Base-by-base conservation (phyloP, 1,284 basidiomycete species). In the Tilletia horrida region DNA sequence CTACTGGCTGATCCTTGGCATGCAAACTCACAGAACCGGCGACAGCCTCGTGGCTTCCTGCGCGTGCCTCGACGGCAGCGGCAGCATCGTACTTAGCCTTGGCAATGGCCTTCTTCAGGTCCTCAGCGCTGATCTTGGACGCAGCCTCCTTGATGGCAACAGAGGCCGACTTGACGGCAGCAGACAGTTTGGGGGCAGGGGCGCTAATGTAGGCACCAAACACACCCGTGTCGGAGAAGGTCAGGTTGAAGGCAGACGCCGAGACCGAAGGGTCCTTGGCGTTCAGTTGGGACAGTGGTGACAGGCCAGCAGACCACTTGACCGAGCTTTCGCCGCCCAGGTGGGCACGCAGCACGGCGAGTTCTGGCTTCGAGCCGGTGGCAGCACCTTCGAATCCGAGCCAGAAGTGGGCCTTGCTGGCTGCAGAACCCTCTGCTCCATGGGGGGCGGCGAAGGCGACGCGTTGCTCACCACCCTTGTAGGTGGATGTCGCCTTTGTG, bases 401-500 rank as follows among this genome's bases (percentile, higher is more conserved):
- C 62, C 81, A 75, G 62, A 79, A 77, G 73, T 81, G 79, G 50
- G 73, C 78, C 62, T 71, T 66, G 63, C 71, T 66, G 48, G 73
- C 74, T 29, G 64, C 72, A 40, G 70, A 72, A 69, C 70, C 67
- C 61, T 75, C 73, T n/a, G 70, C 63, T 35, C 76, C 77, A 67
- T 80, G 77, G 13, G 76, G 69, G 21, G 77, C 74, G 21, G 71
- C 65, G 55, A 75, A 78, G 44, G 74, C 71, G 3, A 77, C 71
- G 18, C 80, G 76, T 69, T 71, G 73, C 64, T 81, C 80, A 64
- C 80, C 80, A 61, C 80, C 80, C 71, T 75, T 78, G 78, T 81
- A 81, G 69, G 77, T 76, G 63, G 74, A 67, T n/a, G 72, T 59
- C 25, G 74, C 63, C 55, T 65, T 63, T 25, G 63, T 59, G 62